Conservation (phyloP, 768 basidiomycete genomes). For the Suillus ampliporus region DNA sequence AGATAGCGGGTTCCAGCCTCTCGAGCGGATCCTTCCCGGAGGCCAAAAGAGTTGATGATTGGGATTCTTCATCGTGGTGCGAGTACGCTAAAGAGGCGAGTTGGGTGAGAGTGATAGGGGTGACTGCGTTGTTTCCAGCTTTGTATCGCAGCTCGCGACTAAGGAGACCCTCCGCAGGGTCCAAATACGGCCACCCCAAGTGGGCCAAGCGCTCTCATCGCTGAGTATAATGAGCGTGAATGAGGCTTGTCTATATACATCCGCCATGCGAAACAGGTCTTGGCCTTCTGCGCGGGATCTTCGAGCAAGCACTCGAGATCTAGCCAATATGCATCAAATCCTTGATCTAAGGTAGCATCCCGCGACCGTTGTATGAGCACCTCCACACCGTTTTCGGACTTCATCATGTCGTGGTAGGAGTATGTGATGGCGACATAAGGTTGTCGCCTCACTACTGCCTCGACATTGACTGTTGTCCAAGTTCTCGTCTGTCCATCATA, state of each 20-base stretch:
- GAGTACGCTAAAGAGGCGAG: constrained; percentile 29
- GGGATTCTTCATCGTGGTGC: constrained; percentile 20
- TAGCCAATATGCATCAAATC: constrained; percentile 25
- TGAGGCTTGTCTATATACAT: constrained; percentile 24
- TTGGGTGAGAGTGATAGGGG: constrained; percentile 24
- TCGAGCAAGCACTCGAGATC: constrained; percentile 18
- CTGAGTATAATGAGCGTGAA: constrained; percentile 29
- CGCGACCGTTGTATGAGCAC: neutral
- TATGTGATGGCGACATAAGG: constrained; percentile 28
- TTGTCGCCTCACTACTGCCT: constrained; percentile 15
- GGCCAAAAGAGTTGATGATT: constrained; percentile 27
- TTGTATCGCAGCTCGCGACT: constrained; percentile 24
- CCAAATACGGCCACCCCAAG: constrained; percentile 29
- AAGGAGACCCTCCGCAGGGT: constrained; percentile 25
- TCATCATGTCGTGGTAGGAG: constrained; percentile 16
- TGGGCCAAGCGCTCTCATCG: constrained; percentile 16
- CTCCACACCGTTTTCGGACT: neutral
- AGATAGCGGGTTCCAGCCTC: constrained; percentile 28
- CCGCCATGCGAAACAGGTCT: constrained; percentile 31
- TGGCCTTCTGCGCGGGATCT: constrained; percentile 9
- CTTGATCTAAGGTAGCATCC: constrained; percentile 1
- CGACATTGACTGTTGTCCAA: constrained; percentile 13
- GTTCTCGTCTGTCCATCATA: constrained; percentile 7
- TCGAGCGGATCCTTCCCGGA: constrained; percentile 23
- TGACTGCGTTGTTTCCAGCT: constrained; percentile 18